Evolutionary conservation across 75 land plant species (phyloP).

Genomic region (Azolla pinnata): DNA sequence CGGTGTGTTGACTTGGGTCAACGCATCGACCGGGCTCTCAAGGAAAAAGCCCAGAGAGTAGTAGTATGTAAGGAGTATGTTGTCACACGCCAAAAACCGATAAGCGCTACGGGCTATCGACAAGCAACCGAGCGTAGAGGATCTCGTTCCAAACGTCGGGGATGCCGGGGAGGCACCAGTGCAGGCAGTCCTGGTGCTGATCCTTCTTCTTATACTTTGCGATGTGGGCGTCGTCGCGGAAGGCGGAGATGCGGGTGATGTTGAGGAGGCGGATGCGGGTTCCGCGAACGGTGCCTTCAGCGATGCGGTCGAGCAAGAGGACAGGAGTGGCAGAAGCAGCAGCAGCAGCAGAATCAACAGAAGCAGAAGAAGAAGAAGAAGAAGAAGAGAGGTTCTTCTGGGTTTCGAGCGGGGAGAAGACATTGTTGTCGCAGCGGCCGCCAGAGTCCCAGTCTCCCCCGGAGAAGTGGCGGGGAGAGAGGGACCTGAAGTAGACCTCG

Average conservation of each 20-base stretch:
- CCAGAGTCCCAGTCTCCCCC: slow-evolving; percentile 97
- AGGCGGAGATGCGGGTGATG: slow-evolving; percentile 47
- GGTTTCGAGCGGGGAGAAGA: slow-evolving; percentile 20
- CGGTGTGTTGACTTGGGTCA: too few relatives aligned
- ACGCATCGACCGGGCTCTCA: too few relatives aligned
- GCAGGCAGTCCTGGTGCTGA: slow-evolving; percentile 67
- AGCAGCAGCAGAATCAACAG: too few relatives aligned
- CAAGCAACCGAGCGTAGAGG: slow-evolving; percentile 67
- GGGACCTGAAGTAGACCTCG: slow-evolving; percentile 49
- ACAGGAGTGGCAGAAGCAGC: too few relatives aligned
- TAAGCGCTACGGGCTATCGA: too few relatives aligned
- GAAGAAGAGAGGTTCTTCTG: slow-evolving; percentile 28
- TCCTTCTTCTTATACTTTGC: slow-evolving; percentile 42
- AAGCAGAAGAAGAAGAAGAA: too few relatives aligned
- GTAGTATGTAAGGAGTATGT: too few relatives aligned
- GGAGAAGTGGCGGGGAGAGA: slow-evolving; percentile 82
- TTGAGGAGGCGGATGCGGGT: slow-evolving; percentile 61
- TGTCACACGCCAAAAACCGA: too few relatives aligned
- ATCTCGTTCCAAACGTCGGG: slow-evolving; percentile 94
- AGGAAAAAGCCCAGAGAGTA: too few relatives aligned
- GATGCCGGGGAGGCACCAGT: slow-evolving; percentile 92
- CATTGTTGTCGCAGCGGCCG: slow-evolving; percentile 76
- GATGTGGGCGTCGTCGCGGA: slow-evolving; percentile 79
- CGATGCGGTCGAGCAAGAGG: slow-evolving; percentile 35
- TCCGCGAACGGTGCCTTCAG: slow-evolving; percentile 49